Percentiles rank a stretch among this genome's conserved stretches.
Evolutionary conservation across 164 flowering plant species (phyloP).

Genomic region (Aristolochia fimbriata): DNA sequence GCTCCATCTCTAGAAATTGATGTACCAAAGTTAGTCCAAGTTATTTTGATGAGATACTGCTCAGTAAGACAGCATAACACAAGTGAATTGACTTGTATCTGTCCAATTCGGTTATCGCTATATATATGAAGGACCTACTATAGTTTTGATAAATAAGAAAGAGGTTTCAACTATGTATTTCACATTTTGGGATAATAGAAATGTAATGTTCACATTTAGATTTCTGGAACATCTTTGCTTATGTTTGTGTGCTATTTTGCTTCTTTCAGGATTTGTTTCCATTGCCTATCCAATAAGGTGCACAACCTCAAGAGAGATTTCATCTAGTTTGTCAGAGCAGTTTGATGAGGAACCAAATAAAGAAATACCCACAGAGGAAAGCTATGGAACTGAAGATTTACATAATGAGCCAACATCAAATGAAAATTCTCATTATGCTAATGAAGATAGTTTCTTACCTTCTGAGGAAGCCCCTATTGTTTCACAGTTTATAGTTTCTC

Average conservation of each 20-base stretch:
- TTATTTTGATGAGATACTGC: too few species aligned
- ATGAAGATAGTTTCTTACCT: not conserved
- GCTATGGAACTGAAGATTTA: not conserved
- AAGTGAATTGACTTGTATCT: too few species aligned
- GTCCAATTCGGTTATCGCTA: too few species aligned
- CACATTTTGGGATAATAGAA: too few species aligned
- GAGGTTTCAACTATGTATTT: too few species aligned
- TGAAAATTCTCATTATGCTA: not conserved
- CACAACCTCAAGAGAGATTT: constrained; percentile 1
- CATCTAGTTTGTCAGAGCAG: not conserved
- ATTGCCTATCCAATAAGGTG: not conserved
- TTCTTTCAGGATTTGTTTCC: not conserved
- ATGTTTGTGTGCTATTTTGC: not conserved
- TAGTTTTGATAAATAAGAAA: too few species aligned
- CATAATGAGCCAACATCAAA: not conserved
- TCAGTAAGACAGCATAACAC: too few species aligned
- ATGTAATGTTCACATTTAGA: not conserved
- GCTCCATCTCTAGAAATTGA: too few species aligned
- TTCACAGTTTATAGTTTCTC: not conserved
- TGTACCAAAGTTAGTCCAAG: too few species aligned
- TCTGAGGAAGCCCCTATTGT: not conserved
- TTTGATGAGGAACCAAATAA: not conserved
- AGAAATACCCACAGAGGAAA: not conserved
- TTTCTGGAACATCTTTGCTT: not conserved
- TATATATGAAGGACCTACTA: too few species aligned